Conservation (phyloP, 2,329 filamentous ascomycete species). For the Pyricularia grisea region DNA sequence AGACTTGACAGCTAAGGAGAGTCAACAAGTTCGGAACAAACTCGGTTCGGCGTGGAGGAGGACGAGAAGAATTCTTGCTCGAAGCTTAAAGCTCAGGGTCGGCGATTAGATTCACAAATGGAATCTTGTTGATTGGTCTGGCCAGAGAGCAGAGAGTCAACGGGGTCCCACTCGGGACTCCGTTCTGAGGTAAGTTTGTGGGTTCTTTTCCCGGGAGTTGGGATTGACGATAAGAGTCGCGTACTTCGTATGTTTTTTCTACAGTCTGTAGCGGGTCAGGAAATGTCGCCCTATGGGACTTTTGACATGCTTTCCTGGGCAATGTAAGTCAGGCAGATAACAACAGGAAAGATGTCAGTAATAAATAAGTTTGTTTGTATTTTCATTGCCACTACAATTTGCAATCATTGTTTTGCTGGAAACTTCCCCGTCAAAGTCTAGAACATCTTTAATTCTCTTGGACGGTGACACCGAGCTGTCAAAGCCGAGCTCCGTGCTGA, state of each 20-base stretch:
- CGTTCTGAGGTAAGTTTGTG: not conserved
- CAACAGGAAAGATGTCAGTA: not conserved
- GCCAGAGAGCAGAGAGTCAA: not conserved
- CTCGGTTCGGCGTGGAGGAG: not conserved
- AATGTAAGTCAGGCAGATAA: not conserved
- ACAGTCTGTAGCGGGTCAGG: not conserved
- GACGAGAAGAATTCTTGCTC: not conserved
- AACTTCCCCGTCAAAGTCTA: not conserved
- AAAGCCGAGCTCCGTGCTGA: not conserved
- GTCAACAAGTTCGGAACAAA: not conserved
- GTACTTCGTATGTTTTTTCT: not conserved
- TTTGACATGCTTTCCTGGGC: not conserved
- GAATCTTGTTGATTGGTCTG: not conserved
- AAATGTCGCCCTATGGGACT: not conserved
- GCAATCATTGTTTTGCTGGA: not conserved
- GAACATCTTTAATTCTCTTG: not conserved
- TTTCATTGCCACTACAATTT: not conserved
- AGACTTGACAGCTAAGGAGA: not conserved
- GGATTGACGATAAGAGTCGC: not conserved
- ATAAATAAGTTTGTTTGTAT: not conserved
- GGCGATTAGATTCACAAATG: constrained; percentile 1
- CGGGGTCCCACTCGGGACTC: not conserved
- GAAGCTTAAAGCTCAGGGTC: not conserved
- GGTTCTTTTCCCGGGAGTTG: not conserved
- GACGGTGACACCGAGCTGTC: not conserved